Evolutionary conservation across 176 grass and related monocot genomes (phyloP).

Genomic region (Tuctoria greenei): DNA sequence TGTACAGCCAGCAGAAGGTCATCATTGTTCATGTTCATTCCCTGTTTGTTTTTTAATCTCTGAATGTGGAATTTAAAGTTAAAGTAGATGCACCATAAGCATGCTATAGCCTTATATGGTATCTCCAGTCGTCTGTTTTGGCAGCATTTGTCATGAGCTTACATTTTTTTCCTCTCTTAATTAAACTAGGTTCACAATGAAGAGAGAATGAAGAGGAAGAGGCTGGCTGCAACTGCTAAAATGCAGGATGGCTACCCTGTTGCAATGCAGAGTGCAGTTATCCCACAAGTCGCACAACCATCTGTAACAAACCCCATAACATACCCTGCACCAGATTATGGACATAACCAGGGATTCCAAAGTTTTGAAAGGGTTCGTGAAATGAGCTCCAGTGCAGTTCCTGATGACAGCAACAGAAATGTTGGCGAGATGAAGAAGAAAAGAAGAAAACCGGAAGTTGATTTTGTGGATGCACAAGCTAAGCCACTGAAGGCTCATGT

Average conservation of each 20-base stretch:
- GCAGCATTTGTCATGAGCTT: background rate
- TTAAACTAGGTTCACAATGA: constrained; percentile 63
- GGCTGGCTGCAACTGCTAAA: constrained; percentile 49
- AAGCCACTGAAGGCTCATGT: constrained; percentile 45
- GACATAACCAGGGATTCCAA: constrained; percentile 49
- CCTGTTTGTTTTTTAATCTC: background rate
- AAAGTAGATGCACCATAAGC: constrained; percentile 12
- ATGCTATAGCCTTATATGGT: background rate
- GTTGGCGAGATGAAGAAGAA: constrained; percentile 60
- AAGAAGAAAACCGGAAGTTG: constrained; percentile 58
- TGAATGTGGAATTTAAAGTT: constrained; percentile 6
- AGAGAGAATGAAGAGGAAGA: constrained; percentile 86
- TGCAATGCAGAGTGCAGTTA: constrained; percentile 44
- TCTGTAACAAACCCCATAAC: constrained; percentile 29
- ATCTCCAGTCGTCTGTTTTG: background rate
- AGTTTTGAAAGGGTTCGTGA: constrained; percentile 44
- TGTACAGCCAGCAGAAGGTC: constrained; percentile 83
- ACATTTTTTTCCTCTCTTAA: constrained; percentile 18
- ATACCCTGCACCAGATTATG: constrained; percentile 46
- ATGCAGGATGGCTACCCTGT: constrained; percentile 41
- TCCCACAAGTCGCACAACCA: constrained; percentile 29
- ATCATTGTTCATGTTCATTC: constrained; percentile 29
- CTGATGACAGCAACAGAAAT: constrained; percentile 40
- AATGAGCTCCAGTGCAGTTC: constrained; percentile 16
- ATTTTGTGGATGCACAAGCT: constrained; percentile 48